phyloP scores from a whole-genome alignment of 371 early-diverging fungal species.

The Circinella umbellata region DNA sequence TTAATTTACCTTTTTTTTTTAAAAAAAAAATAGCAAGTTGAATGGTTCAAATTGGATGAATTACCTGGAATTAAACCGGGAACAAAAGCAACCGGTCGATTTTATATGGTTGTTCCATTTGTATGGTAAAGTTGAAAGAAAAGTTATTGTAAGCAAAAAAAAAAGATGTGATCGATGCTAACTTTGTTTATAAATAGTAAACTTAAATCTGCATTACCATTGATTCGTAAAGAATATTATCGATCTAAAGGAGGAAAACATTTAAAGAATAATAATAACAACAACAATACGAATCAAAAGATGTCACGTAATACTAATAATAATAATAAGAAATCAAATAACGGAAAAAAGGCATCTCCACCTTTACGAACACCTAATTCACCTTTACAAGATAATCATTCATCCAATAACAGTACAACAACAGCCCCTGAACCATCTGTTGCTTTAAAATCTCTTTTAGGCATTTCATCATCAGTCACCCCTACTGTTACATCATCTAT shows the following conservation, averaged over 20 bases:
- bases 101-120: constrained; percentile 73
- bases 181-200: constrained; percentile 12
- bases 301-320: background rate
- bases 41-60: constrained; percentile 53
- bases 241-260: constrained; percentile 18
- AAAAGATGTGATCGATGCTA: background rate
- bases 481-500: background rate
- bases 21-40: constrained; percentile 36
- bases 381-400: background rate
- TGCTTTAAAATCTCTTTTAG: constrained; percentile 28
- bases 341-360: constrained; percentile 10
- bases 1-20: background rate
- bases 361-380: constrained; percentile 9
- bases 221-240: constrained; percentile 31
- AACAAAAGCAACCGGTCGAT: constrained; percentile 40
- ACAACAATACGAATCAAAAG: constrained; percentile 9
- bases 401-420: background rate
- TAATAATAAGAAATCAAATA: constrained; percentile 12
- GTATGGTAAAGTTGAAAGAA: constrained; percentile 51
- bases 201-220: constrained; percentile 36
- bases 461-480: constrained; percentile 5
- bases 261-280: constrained; percentile 5
- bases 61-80: constrained; percentile 49
- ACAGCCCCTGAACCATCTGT: constrained; percentile 12
- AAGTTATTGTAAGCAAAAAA: background rate